Evolutionary conservation across 352 stramenopile genomes (phyloP), one percentile per base, ranked within the genome.

Genomic region (Pythium dissotocum): DNA sequence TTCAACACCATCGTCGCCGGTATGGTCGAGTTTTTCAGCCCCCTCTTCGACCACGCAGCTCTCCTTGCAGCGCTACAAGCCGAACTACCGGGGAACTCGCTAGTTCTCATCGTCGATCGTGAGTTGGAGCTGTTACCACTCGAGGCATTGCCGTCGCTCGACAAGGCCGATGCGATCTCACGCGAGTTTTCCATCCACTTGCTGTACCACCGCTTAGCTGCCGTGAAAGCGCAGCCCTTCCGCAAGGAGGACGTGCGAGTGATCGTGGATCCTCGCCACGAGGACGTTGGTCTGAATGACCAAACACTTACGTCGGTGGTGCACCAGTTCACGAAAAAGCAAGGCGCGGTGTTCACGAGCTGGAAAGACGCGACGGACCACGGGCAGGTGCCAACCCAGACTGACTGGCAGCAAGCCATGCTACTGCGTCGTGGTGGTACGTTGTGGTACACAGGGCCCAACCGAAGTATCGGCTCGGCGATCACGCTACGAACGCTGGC

Each of bases 131-230:
- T 60, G 8, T 49, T 94, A 2, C 87, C 87, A 0, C 67, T 93
- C 7, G 84, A 91, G 58, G 75, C 79, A 10, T 26, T 92, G 9
- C 70, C 78, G 4, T 65, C 63, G 12, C 58, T 90, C 3, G 75
- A 82, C 13, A 68, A 76, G 12, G 80, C 76, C 0, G 82, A 90
- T 13, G 77, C 73, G 0, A 86, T 91, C 24, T 67, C 79, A 4
- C 79, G 85, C 1, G 87, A 95, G 16, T 83, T 93, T 51, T 92
- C 85, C 4, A 77, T 93, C 57, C 85, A 95, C 48, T 77, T 92
- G 44, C 63, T 92, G 4, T 70, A 85, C 38, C 80, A 89, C 26
- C 72, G 87, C 0, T 54, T 90, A 8, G 61, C 75, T 28, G 67
- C 74, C 16, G 64, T 85, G 36, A 90, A 88, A 65, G 72, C 75